Base-by-base conservation (phyloP, 2,329 filamentous ascomycete species). In the Tricladium varicosporioides region DNA sequence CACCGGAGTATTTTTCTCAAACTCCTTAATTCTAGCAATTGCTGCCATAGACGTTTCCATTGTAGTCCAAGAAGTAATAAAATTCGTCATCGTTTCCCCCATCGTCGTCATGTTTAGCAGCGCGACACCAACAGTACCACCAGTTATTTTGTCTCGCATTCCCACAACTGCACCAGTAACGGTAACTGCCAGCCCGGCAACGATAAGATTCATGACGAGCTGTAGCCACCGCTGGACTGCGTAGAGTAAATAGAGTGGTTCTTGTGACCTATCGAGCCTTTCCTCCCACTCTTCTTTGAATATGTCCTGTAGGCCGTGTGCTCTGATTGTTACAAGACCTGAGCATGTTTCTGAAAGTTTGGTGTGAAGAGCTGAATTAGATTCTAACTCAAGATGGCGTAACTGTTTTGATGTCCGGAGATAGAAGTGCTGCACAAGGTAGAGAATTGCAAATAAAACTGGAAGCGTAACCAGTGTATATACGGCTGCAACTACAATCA, bases 31-130 rank as follows among this genome's bases (percentile, higher is more conserved):
- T 22, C 82, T 75, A 5, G 76, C 73, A 9, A 85, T 75, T 10
- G 80, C 80, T 7, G 81, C 81, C 47, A 85, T 77, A 45, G 77
- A 76, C 0, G 80, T 84, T 61, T 85, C 82, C 10, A 85, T 70
- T 45, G 75, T 74, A 0, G 81, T 83, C 80, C 80, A 85, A 47
- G 74, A 76, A 14, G 69, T 73, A n/a, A 66, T 56, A 0, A 71
- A 68, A 8, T 83, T 73, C 18, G 83, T 68, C 11, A 76, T 66
- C 52, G 78, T 53, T 32, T 27, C 31, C 32, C 43, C 48, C n/a
- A 56, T 44, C 14, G 40, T 47, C 18, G 84, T 73, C 49, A 72
- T 76, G 43, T 77, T 74, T 42, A 77, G 81, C 68, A 55, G 45
- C 18, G 53, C 53, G 31, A 55, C 33, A 8, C 53, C 53, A 9